Evolutionary conservation across 1,284 basidiomycete species (phyloP), one percentile per base, ranked within the genome.

Genomic region (Erythrobasidium hasegawianum): DNA sequence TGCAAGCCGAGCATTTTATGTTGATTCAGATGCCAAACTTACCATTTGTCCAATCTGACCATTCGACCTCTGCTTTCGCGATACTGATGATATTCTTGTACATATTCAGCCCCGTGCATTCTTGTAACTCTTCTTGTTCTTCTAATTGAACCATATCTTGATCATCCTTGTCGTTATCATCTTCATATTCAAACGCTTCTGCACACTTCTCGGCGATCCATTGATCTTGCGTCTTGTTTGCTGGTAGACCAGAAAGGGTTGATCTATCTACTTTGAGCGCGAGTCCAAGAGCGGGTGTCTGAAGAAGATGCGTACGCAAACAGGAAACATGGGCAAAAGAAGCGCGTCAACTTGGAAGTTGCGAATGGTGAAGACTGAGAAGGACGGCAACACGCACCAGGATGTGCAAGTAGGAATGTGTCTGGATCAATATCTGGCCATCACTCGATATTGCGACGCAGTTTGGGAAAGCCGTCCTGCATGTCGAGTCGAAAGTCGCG

Each of bases 221-320:
- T 16, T 65, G 55, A 16, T 65, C 62, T 29, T 16, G 55, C 27
- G 55, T 40, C 56, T 58, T 57, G 62, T 65, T 65, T n/a, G 55
- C 55, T 26, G 62, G 62, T 39, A 57, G 45, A 33, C 62, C 62
- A 50, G 62, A 57, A 39, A 65, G 62, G 47, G 62, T 41, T n/a
- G 62, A 57, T 57, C 55, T 41, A 56, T 65, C 55, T 16, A 45
- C 56, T 18, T 56, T 55, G 10, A 65, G 16, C 20, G 55, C 57
- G n/a, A 65, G 56, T 11, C 62, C 62, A n/a, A 65, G 47, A 29
- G 53, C 55, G 11, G 62, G 62, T n/a, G 62, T 65, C 62, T 64
- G n/a, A n/a, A n/a, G n/a, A n/a, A n/a, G n/a, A 5, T 16, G 52
- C 16, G 38, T 13, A n/a, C n/a, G 14, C 13, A 39, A 13, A n/a